phyloP scores from a whole-genome alignment of 2,329 filamentous ascomycete species.

The Phaeophleospora eucalypticola region DNA sequence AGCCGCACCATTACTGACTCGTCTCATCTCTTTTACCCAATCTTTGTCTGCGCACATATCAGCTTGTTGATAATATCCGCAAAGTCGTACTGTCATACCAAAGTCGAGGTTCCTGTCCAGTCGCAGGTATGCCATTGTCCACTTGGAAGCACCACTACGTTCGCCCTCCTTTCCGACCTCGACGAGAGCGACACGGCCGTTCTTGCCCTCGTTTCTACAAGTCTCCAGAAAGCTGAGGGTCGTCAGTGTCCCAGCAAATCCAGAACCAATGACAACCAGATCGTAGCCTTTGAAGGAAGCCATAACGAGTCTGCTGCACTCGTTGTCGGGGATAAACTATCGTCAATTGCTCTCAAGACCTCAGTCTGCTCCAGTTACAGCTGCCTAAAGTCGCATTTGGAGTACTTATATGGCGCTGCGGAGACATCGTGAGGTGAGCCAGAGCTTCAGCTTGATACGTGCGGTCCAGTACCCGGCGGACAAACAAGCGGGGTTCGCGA shows the following conservation, averaged over 20 bases:
- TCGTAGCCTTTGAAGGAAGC: conserved; percentile 34
- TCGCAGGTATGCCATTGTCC: conserved; percentile 43
- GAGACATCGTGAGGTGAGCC: conserved; percentile 4
- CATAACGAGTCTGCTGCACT: conserved; percentile 12
- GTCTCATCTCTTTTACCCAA: conserved; percentile 35
- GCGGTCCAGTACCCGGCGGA: too few relatives aligned
- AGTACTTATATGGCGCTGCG: not conserved
- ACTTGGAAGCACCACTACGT: conserved; percentile 39
- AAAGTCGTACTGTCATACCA: conserved; percentile 10
- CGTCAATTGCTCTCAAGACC: too few relatives aligned
- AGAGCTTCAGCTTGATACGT: too few relatives aligned
- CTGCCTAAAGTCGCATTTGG: too few relatives aligned
- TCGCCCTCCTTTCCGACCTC: conserved; percentile 40
- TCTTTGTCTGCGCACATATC: conserved; percentile 25
- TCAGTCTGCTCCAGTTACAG: too few relatives aligned
- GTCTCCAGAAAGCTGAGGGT: conserved; percentile 41
- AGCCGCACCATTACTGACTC: conserved; percentile 37
- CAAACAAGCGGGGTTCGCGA: conserved; percentile 14
- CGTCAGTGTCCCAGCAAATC: conserved; percentile 40
- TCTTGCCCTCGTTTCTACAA: conserved; percentile 34
- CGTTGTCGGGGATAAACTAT: not conserved
- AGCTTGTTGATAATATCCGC: not conserved
- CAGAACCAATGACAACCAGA: conserved; percentile 39
- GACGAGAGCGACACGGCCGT: conserved; percentile 37
- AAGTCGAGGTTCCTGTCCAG: conserved; percentile 37